phyloP scores from a whole-genome alignment of 331 rosid genomes.

The Quercus phellos region DNA sequence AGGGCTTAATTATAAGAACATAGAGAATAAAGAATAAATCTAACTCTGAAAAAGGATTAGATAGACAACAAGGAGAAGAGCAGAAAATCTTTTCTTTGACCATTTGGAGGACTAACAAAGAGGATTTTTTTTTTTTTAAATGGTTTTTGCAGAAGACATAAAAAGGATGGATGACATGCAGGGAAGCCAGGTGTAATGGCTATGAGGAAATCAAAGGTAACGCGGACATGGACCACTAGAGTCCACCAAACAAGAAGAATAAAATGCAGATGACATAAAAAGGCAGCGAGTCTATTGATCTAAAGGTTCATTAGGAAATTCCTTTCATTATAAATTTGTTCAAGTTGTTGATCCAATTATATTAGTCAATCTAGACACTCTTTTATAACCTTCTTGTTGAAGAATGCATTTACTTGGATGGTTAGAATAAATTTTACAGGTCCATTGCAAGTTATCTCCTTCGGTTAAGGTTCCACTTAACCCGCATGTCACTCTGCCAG shows the following conservation, averaged over 20 bases:
- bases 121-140: too few species aligned
- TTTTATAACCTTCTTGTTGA: not conserved
- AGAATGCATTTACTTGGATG: not conserved
- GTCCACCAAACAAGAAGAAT: not conserved
- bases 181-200: not conserved
- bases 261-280: not conserved
- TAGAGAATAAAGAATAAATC: slow-evolving; percentile 14
- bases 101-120: not conserved
- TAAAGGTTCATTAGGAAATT: not conserved
- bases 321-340: not conserved
- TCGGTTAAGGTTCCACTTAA: not conserved
- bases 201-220: not conserved
- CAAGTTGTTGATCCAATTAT: not conserved
- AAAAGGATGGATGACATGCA: not conserved
- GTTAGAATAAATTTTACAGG: not conserved
- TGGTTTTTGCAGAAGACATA: not conserved
- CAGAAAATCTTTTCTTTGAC: not conserved
- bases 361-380: not conserved
- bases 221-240: not conserved
- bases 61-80: not conserved
- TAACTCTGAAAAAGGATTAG: slow-evolving; percentile 6
- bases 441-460: not conserved
- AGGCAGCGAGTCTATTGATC: not conserved
- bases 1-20: slow-evolving; percentile 59
- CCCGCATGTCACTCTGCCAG: not conserved